Base-by-base conservation (phyloP, 2,329 filamentous ascomycete species). In the Aspergillus sp. region DNA sequence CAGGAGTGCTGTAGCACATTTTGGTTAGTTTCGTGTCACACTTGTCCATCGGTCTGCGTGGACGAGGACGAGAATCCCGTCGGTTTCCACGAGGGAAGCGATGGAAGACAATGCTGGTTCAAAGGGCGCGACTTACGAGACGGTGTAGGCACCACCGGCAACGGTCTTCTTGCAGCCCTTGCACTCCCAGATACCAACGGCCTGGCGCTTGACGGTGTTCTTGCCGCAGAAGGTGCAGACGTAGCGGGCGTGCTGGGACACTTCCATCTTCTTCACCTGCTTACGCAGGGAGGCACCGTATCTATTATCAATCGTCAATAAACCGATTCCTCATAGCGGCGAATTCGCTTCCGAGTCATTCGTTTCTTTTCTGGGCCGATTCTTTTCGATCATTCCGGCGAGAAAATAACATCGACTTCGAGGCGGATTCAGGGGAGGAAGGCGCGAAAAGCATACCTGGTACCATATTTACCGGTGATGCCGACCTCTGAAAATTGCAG, bases 191-290 rank as follows among this genome's bases (percentile, higher is more conserved):
- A 96, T 96, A 71, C 92, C 92, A 69, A 93, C 89, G 61, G 90
- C 86, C 74, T 90, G 83, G 73, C 93, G 87, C 83, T 91, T 91
- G 74, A 96, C 91, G 70, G 87, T 89, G 76, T 86, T 87, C 88
- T 97, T 97, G 75, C 93, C 93, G 85, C 91, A 96, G 89, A 97
- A 99, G 65, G 92, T 93, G 87, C 93, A 97, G 75, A 87, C 86
- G 78, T 96, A 97, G 78, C 88, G 88, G 82, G 91, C 90, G 84
- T 99, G 94, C 81, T 97, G 94, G 72, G 90, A 89, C 78, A 97
- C 89, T 88, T 97, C 94, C 88, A 96, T 96, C 89, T 96, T 96
- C 90, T 97, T 97, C 75, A 94, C 88, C 78, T 91, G 92, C 86
- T 97, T 97, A 82, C 92, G 90, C 80, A 97, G 90, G 73, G 94